Evolutionary conservation across 2,329 filamentous ascomycete genomes (phyloP).

Genomic region (Neonectria punicea): DNA sequence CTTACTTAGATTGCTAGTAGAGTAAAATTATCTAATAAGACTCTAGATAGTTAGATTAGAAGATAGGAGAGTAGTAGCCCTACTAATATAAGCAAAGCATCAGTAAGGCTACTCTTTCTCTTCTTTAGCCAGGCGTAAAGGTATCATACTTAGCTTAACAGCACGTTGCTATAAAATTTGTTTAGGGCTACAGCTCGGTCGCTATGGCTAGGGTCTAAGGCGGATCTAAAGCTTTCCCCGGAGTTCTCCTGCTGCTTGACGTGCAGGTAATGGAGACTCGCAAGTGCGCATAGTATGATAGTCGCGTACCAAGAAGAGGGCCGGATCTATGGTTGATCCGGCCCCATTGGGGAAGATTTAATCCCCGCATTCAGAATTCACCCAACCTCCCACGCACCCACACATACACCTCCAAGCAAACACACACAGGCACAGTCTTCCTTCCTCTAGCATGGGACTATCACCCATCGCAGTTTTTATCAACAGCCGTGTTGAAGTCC

Average conservation of each 20-base stretch:
- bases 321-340: slow-evolving; percentile 4
- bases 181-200: not conserved
- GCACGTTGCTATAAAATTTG: not conserved
- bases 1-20: no score
- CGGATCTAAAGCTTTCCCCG: no score
- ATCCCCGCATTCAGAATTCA: not conserved
- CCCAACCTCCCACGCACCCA: not conserved
- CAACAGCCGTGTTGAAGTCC: slow-evolving; percentile 15
- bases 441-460: slow-evolving; percentile 15
- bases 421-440: not conserved
- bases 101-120: no score
- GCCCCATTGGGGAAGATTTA: slow-evolving; percentile 4
- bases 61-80: no score
- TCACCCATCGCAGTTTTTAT: slow-evolving; percentile 15
- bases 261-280: not conserved
- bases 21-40: no score
- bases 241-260: not conserved
- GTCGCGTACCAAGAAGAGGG: no score
- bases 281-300: no score
- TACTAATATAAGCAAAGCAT: no score
- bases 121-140: not conserved
- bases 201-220: no score
- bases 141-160: not conserved
- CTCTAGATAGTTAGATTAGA: no score
- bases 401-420: not conserved